Conservation (phyloP, 202 grass and related monocot genomes). For the Setaria italica region DNA sequence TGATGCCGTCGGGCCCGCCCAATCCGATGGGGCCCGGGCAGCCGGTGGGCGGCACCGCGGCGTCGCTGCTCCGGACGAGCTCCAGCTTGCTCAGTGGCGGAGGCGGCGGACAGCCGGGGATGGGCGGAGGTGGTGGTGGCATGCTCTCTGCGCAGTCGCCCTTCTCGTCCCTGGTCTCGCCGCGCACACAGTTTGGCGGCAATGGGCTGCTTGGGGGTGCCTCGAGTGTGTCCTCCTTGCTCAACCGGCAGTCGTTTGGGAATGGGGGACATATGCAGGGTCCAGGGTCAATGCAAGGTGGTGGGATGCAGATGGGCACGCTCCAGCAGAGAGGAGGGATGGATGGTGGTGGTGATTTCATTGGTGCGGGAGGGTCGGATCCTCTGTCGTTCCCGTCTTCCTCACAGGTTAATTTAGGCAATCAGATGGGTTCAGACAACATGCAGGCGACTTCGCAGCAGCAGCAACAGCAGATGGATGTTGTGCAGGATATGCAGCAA, state of each 20-base stretch:
- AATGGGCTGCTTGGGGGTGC: slow-evolving; percentile 74
- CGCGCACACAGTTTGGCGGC: slow-evolving; percentile 68
- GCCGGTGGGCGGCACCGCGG: slow-evolving; percentile 56
- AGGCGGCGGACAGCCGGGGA: slow-evolving; percentile 55
- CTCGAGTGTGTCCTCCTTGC: slow-evolving; percentile 70
- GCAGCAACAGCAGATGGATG: slow-evolving; percentile 59
- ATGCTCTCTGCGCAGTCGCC: slow-evolving; percentile 69
- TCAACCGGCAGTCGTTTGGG: slow-evolving; percentile 72
- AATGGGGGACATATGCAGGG: slow-evolving; percentile 54
- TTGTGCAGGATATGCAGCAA: slow-evolving; percentile 62
- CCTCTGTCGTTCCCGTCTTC: slow-evolving; percentile 63
- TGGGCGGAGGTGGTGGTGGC: slow-evolving; percentile 37
- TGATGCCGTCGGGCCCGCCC: slow-evolving; percentile 79
- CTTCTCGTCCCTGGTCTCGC: slow-evolving; percentile 78
- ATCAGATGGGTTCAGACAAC: slow-evolving; percentile 60
- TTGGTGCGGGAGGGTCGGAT: slow-evolving; percentile 51
- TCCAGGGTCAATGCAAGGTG: slow-evolving; percentile 50
- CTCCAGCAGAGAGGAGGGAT: slow-evolving; percentile 68
- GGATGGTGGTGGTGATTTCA: slow-evolving; percentile 57
- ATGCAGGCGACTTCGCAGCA: slow-evolving; percentile 49
- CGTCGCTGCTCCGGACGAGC: slow-evolving; percentile 73
- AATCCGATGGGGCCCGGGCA: slow-evolving; percentile 75
- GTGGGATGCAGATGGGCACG: slow-evolving; percentile 48
- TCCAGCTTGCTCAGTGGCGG: slow-evolving; percentile 63
- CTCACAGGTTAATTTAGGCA: slow-evolving; percentile 55